phyloP scores from a whole-genome alignment of 305 asterid genomes.

The Petunia hybrid region DNA sequence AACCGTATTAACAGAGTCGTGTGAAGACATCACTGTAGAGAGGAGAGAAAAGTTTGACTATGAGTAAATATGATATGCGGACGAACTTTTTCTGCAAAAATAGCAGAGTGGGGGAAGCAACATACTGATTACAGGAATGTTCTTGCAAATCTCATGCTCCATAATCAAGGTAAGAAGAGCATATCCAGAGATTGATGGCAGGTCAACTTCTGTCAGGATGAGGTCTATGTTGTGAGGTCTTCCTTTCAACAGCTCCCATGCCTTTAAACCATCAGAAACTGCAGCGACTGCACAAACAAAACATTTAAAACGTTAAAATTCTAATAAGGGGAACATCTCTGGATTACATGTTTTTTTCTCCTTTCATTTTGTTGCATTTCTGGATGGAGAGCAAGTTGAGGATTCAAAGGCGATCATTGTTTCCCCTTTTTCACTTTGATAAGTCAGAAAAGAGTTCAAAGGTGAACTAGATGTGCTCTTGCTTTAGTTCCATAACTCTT shows the following conservation, averaged over 20 bases:
- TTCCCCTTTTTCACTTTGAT: not conserved
- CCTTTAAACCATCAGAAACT: slow-evolving; percentile 89
- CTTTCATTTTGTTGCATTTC: slow-evolving; percentile 7
- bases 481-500: not conserved
- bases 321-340: not conserved
- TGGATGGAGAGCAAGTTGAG: slow-evolving; percentile 12
- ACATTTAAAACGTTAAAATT: not conserved
- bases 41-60: not conserved
- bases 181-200: slow-evolving; percentile 92
- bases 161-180: slow-evolving; percentile 86
- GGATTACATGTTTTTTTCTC: not conserved
- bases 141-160: slow-evolving; percentile 90
- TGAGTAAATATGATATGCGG: slow-evolving; percentile 14
- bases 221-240: slow-evolving; percentile 74
- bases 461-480: slow-evolving; percentile 14
- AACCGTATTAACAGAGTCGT: slow-evolving; percentile 87
- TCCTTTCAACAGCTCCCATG: slow-evolving; percentile 86
- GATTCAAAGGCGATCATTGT: not conserved
- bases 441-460: not conserved
- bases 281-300: slow-evolving; percentile 71
- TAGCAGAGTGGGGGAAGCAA: not conserved
- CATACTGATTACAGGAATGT: slow-evolving; percentile 93
- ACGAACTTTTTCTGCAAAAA: not conserved
- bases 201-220: slow-evolving; percentile 84
- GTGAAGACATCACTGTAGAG: slow-evolving; percentile 91